Conservation (phyloP, 768 basidiomycete species). For the Psilocybe azurescens region DNA sequence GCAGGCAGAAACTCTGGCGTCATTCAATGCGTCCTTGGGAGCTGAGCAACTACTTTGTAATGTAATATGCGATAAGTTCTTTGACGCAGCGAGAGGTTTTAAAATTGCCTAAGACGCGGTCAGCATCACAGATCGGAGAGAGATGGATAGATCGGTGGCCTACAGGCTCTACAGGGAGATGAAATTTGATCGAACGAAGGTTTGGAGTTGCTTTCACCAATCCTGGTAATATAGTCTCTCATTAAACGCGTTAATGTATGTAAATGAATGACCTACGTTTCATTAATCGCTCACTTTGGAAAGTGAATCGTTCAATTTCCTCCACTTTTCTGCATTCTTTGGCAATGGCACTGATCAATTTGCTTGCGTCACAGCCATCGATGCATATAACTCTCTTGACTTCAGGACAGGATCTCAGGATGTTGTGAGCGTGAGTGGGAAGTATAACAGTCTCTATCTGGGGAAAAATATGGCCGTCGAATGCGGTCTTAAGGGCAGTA, state of each 20-base stretch:
- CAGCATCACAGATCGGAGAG: not conserved
- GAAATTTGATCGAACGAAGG: slow-evolving; percentile 24
- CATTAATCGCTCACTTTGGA: slow-evolving; percentile 21
- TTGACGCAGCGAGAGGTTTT: slow-evolving; percentile 3
- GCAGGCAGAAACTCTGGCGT: slow-evolving; percentile 6
- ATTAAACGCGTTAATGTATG: not conserved
- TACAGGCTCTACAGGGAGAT: slow-evolving; percentile 1
- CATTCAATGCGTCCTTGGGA: not conserved
- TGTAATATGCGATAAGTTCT: slow-evolving; percentile 10
- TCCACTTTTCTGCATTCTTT: slow-evolving; percentile 35
- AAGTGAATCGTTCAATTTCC: slow-evolving; percentile 28
- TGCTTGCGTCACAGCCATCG: slow-evolving; percentile 22
- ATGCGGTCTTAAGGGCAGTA: slow-evolving; percentile 30
- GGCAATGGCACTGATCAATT: slow-evolving; percentile 33
- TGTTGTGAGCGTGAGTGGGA: slow-evolving; percentile 33
- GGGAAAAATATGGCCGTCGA: slow-evolving; percentile 30
- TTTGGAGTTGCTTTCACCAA: slow-evolving; percentile 26
- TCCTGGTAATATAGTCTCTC: slow-evolving; percentile 11
- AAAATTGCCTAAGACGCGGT: slow-evolving; percentile 5
- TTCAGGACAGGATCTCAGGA: slow-evolving; percentile 35
- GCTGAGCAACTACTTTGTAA: not conserved
- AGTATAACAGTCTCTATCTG: slow-evolving; percentile 29
- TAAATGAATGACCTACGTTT: slow-evolving; percentile 28
- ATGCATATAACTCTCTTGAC: slow-evolving; percentile 31
- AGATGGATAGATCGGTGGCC: not conserved